A percentile compares a stretch with the other conserved stretches of the same genome.
phyloP scores from a whole-genome alignment of 108 stramenopile genomes.

The Skeletonema grethae region DNA sequence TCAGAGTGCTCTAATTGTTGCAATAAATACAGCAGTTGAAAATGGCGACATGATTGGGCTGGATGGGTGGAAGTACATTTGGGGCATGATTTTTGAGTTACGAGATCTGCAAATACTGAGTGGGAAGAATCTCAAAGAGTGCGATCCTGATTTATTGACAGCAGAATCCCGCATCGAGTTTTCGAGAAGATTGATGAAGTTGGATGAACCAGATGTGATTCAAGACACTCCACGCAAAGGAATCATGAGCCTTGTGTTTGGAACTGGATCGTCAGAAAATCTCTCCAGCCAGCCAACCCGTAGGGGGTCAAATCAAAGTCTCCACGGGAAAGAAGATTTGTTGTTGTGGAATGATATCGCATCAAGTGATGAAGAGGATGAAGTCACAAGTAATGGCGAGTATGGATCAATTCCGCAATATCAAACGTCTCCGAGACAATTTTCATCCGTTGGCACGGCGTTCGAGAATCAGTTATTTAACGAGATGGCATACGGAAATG shows the following conservation, averaged over 20 bases:
- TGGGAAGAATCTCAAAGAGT: constrained; percentile 55
- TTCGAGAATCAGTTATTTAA: constrained; percentile 74
- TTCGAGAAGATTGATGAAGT: constrained; percentile 56
- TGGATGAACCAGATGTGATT: constrained; percentile 26
- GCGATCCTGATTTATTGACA: constrained; percentile 71
- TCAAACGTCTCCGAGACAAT: constrained; percentile 25
- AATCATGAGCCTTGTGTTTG: constrained; percentile 38
- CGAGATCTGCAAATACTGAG: constrained; percentile 76
- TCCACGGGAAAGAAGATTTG: constrained; percentile 70
- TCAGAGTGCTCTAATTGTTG: constrained; percentile 76
- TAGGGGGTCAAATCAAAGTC: background rate
- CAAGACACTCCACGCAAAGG: constrained; percentile 29
- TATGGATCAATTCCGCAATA: constrained; percentile 3
- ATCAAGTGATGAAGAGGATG: constrained; percentile 76
- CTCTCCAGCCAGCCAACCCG: background rate
- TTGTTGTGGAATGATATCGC: constrained; percentile 79
- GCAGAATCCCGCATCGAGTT: constrained; percentile 60
- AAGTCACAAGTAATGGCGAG: constrained; percentile 23
- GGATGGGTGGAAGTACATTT: constrained; percentile 83
- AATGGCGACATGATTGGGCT: constrained; percentile 66
- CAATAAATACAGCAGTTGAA: constrained; percentile 61
- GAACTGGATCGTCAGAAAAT: constrained; percentile 22
- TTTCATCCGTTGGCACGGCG: constrained; percentile 54
- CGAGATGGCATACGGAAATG: constrained; percentile 52
- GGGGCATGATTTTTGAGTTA: constrained; percentile 81